phyloP scores from a whole-genome alignment of 1,284 basidiomycete genomes.

The Rhodofomes roseus region DNA sequence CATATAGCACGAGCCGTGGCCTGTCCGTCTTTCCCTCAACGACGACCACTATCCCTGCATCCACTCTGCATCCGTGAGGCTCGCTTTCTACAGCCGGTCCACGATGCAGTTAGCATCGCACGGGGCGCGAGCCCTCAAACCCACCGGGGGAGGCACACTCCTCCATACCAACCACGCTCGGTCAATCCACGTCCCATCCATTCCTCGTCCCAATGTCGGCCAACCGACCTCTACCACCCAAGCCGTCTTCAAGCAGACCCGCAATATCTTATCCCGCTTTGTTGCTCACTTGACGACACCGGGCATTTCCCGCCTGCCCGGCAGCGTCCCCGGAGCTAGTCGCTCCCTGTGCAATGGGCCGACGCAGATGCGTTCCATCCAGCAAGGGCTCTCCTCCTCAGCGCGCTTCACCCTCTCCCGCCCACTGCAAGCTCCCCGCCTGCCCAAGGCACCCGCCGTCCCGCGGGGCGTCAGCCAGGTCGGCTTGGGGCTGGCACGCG shows the following conservation, averaged over 20 bases:
- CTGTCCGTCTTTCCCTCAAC: not conserved
- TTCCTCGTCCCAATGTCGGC: constrained; percentile 24
- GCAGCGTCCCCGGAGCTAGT: constrained; percentile 23
- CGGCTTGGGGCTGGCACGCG: constrained; percentile 67
- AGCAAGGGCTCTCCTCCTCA: constrained; percentile 39
- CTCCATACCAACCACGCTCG: constrained; percentile 24
- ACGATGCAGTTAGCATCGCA: constrained; percentile 56
- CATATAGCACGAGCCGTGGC: not conserved
- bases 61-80: not conserved
- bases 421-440: constrained; percentile 41
- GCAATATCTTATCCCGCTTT: constrained; percentile 50
- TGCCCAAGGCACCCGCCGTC: constrained; percentile 53
- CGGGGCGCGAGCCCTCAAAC: constrained; percentile 39
- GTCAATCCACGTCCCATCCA: constrained; percentile 41
- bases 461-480: constrained; percentile 55
- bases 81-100: constrained; percentile 4
- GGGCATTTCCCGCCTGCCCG: constrained; percentile 38
- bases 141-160: constrained; percentile 27
- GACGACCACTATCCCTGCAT: constrained; percentile 1
- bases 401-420: constrained; percentile 41
- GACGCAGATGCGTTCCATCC: constrained; percentile 26
- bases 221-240: constrained; percentile 37
- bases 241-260: constrained; percentile 49
- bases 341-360: constrained; percentile 37
- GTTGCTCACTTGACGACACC: constrained; percentile 57